Conservation (phyloP, 164 flowering plant genomes). For the Berberis vulgaris region DNA sequence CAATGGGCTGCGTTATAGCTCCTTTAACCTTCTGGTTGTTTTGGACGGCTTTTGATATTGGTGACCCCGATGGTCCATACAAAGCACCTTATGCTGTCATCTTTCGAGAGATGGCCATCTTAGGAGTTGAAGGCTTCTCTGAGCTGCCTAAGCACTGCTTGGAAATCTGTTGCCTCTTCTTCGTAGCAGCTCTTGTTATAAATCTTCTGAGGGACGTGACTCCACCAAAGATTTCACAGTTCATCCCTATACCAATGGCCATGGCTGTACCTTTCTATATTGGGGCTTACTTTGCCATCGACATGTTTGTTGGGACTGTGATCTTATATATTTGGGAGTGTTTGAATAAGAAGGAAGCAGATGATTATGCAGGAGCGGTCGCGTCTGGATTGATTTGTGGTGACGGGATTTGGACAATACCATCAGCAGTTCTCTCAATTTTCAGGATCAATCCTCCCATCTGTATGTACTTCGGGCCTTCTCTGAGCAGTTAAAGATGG, state of each 20-base stretch:
- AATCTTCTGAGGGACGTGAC: constrained; percentile 68
- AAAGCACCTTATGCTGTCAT: constrained; percentile 95
- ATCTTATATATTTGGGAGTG: constrained; percentile 83
- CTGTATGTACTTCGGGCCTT: constrained; percentile 89
- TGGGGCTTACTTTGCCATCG: constrained; percentile 94
- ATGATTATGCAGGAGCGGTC: constrained; percentile 85
- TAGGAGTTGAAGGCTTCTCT: constrained; percentile 94
- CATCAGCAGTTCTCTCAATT: constrained; percentile 87
- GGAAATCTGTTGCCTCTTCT: constrained; percentile 70
- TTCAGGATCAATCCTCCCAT: constrained; percentile 87
- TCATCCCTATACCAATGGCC: constrained; percentile 94
- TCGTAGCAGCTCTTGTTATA: constrained; percentile 59
- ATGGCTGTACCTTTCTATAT: constrained; percentile 94
- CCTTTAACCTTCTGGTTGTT: constrained; percentile 95
- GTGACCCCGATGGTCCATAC: constrained; percentile 82
- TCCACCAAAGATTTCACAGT: constrained; percentile 48
- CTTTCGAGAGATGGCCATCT: constrained; percentile 86
- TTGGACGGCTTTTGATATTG: constrained; percentile 92
- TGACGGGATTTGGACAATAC: constrained; percentile 95
- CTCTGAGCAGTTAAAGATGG: constrained; percentile 32
- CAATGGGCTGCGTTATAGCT: constrained; percentile 90
- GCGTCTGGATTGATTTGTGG: constrained; percentile 97
- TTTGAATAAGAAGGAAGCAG: constrained; percentile 56
- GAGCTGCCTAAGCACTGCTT: constrained; percentile 87
- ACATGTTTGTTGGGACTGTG: constrained; percentile 91